phyloP scores from a whole-genome alignment of 306 rosid genomes.

The Hippophae gyantsensis region DNA sequence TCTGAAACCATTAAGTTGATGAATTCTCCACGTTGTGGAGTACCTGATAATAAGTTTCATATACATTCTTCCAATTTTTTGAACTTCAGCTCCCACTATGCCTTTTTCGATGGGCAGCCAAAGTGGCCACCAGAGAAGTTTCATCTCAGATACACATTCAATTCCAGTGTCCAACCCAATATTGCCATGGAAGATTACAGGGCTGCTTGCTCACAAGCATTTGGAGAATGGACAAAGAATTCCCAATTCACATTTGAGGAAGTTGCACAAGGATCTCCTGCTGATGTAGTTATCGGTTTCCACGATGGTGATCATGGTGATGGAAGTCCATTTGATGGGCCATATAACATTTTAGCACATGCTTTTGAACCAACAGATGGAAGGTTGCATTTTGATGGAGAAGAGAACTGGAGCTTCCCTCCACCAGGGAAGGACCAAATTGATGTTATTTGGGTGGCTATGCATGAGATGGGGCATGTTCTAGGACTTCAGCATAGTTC shows the following conservation, averaged over 20 bases:
- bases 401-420: constrained; percentile 6
- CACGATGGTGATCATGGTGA: constrained; percentile 2
- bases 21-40: neutral
- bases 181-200: neutral
- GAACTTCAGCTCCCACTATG: neutral
- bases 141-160: constrained; percentile 2
- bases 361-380: constrained; percentile 5
- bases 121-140: constrained; percentile 11
- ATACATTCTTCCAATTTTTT: neutral
- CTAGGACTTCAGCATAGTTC: constrained; percentile 21
- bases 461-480: constrained; percentile 25
- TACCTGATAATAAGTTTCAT: neutral
- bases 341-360: neutral
- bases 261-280: neutral
- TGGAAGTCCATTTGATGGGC: neutral
- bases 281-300: constrained; percentile 1
- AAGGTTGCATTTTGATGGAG: constrained; percentile 6
- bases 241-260: neutral
- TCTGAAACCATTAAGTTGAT: neutral
- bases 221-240: neutral
- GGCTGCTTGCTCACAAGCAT: neutral
- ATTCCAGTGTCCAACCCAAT: neutral
- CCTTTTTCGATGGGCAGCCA: neutral
- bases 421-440: neutral
- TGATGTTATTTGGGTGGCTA: constrained; percentile 7